Conservation (phyloP, 2,329 filamentous ascomycete genomes). For the Cordyceps militaris region DNA sequence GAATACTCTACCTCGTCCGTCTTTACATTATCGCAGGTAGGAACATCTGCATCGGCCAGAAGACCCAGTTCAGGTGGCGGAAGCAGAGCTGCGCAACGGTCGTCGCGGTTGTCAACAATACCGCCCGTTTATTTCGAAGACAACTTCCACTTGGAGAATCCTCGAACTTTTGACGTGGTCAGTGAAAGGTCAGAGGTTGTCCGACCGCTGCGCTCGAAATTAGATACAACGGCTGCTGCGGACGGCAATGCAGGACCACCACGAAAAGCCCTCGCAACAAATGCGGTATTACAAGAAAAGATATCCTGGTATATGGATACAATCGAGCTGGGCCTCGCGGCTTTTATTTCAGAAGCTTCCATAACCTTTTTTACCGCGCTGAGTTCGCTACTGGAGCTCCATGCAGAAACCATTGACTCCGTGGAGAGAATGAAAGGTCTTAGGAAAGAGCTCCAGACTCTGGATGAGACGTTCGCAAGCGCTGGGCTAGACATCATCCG, state of each 20-base stretch:
- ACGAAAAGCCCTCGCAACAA: conserved; percentile 84
- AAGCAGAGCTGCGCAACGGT: background rate
- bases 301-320: conserved; percentile 99
- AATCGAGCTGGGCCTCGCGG: conserved; percentile 92
- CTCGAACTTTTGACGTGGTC: background rate
- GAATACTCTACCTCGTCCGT: background rate
- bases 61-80: too few species aligned
- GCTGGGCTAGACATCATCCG: conserved; percentile 51
- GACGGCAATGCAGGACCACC: conserved; percentile 28
- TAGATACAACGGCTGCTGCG: background rate
- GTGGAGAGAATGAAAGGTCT: conserved; percentile 77
- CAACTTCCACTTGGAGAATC: background rate
- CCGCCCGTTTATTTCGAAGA: background rate
- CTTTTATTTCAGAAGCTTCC: conserved; percentile 59
- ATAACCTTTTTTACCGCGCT: conserved; percentile 31
- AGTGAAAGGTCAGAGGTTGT: background rate
- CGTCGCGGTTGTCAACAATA: background rate
- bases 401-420: conserved; percentile 86
- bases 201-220: background rate
- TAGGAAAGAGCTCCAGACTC: conserved; percentile 66
- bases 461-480: conserved; percentile 81
- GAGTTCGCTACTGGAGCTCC: conserved; percentile 81
- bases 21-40: background rate
- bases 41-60: background rate
- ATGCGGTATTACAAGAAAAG: conserved; percentile 96